Percentiles rank a stretch among this genome's conserved stretches.
Conservation (phyloP, 108 stramenopile species). For the Fragilaria radians region DNA sequence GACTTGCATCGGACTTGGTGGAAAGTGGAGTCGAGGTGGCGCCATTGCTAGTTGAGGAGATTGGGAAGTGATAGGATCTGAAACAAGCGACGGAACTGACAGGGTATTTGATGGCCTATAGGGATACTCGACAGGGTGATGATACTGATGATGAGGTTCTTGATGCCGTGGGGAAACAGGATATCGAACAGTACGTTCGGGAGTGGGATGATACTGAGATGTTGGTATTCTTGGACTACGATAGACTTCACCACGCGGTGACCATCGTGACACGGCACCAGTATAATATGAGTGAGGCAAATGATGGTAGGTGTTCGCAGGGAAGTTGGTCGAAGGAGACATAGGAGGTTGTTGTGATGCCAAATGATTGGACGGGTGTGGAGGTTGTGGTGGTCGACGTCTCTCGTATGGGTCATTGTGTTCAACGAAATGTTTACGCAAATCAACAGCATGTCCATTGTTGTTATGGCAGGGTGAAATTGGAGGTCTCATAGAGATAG, state of each 20-base stretch:
- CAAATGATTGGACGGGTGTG: too few relatives aligned
- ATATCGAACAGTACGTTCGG: neutral
- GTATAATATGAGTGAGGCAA: too few relatives aligned
- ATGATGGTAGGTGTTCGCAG: too few relatives aligned
- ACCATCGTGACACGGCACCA: neutral
- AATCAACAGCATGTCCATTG: neutral
- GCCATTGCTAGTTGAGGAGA: neutral
- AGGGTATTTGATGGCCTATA: neutral
- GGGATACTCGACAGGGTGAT: neutral
- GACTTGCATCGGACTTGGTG: neutral
- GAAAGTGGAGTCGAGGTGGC: neutral
- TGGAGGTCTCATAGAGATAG: neutral
- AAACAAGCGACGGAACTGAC: neutral
- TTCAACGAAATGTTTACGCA: neutral
- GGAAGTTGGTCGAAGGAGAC: too few relatives aligned
- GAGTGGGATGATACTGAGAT: neutral
- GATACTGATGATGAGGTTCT: neutral
- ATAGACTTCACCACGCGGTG: neutral
- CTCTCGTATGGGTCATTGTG: neutral
- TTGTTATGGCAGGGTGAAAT: neutral
- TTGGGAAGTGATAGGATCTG: too few relatives aligned
- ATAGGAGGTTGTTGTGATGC: too few relatives aligned
- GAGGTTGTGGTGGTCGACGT: neutral
- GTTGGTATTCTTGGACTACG: neutral
- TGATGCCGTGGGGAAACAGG: neutral